Conservation (phyloP, 2,329 filamentous ascomycete genomes). For the Camillea tinctor region DNA sequence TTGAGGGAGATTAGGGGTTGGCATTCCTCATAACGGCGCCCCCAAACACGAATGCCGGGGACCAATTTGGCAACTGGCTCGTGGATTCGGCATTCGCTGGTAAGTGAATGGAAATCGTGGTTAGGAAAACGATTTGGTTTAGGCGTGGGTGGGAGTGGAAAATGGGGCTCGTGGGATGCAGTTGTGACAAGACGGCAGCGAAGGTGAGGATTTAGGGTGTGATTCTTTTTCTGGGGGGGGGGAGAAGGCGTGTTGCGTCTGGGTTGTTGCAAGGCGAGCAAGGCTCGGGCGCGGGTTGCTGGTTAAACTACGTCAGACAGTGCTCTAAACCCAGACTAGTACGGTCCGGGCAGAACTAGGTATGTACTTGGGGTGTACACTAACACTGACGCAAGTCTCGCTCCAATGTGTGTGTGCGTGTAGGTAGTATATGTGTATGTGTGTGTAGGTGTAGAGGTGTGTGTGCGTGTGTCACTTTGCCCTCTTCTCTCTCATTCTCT, state of each 20-base stretch:
- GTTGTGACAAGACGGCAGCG: neutral
- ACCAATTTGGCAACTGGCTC: constrained; percentile 27
- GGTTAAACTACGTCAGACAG: constrained; percentile 3
- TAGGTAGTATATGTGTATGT: too few relatives aligned
- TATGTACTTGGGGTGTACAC: too few relatives aligned
- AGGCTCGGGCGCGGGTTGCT: neutral
- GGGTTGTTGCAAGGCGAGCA: neutral
- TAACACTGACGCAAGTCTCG: neutral
- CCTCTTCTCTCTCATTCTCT: too few relatives aligned
- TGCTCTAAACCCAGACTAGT: constrained; percentile 9
- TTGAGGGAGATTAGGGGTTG: constrained; percentile 27
- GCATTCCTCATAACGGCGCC: constrained; percentile 33
- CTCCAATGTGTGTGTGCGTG: neutral
- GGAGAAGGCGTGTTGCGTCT: neutral
- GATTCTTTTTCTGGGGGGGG: neutral
- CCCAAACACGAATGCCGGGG: constrained; percentile 28
- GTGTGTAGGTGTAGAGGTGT: too few relatives aligned
- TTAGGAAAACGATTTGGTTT: constrained; percentile 7
- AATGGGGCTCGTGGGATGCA: neutral
- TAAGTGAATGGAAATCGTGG: constrained; percentile 1
- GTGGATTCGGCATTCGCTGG: constrained; percentile 31
- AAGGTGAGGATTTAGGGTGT: neutral
- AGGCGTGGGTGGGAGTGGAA: neutral
- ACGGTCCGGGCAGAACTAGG: constrained; percentile 7
- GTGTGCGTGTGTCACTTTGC: too few relatives aligned